Percentiles rank a stretch among this genome's conserved stretches.
Evolutionary conservation across 192 early-diverging fungal species (phyloP).

Genomic region (Backusella sp.): DNA sequence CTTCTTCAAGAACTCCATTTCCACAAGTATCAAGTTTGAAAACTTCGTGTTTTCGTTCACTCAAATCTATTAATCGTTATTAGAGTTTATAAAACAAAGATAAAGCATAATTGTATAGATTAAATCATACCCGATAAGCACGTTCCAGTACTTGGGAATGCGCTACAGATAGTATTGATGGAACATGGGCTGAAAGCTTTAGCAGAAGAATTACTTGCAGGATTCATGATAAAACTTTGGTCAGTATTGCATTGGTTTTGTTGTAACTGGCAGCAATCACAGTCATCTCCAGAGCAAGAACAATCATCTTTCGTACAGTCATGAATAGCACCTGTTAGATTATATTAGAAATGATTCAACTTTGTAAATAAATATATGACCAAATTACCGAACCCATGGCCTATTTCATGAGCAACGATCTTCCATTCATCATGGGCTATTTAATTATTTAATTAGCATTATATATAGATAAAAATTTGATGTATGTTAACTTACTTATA

Average conservation of each 20-base stretch:
- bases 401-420: conserved; percentile 93
- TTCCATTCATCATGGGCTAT: conserved; percentile 80
- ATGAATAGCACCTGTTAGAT: conserved; percentile 74
- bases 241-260: neutral
- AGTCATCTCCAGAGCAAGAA: conserved; percentile 42
- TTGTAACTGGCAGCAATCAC: conserved; percentile 53
- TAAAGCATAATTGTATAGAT: neutral
- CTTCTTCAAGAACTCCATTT: conserved; percentile 86
- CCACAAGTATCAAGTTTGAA: conserved; percentile 57
- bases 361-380: neutral
- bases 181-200: conserved; percentile 68
- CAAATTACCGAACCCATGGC: conserved; percentile 67
- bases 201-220: conserved; percentile 51
- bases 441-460: neutral
- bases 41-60: conserved; percentile 8
- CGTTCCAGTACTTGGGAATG: conserved; percentile 16
- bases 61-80: conserved; percentile 30
- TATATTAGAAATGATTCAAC: neutral
- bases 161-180: conserved; percentile 51
- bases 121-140: conserved; percentile 33
- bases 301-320: conserved; percentile 78
- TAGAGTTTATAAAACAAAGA: neutral
- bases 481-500: conserved; percentile 41
- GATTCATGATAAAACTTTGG: conserved; percentile 48
- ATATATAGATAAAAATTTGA: neutral